Percentiles rank a stretch among this genome's conserved stretches.
These are phyloP conservation scores for Aspergillus wentii DNA, from an alignment of 495 filamentous ascomycete species.

Conservation along the genomic window DNA sequence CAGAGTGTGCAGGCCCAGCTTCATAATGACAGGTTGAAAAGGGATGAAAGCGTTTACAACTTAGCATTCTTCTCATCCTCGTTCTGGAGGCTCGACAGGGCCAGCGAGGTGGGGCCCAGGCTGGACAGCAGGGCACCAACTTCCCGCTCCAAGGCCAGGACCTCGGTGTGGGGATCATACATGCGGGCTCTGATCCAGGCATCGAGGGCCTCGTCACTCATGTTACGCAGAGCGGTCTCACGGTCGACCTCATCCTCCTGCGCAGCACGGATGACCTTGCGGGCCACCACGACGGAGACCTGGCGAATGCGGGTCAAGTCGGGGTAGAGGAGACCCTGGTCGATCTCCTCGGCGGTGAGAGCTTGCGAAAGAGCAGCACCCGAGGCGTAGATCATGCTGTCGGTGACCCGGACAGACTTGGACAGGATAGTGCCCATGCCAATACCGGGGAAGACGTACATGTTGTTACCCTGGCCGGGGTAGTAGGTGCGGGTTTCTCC, in stretches of 20 bases:
- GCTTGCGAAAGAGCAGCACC: constrained; percentile 75
- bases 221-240: constrained; percentile 61
- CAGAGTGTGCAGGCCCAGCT: too few relatives aligned
- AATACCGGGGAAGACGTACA: constrained; percentile 97
- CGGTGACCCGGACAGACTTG: constrained; percentile 83
- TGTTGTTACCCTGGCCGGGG: constrained; percentile 90
- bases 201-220: constrained; percentile 71
- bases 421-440: constrained; percentile 90
- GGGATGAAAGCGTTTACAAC: constrained; percentile 28
- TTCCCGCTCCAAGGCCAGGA: constrained; percentile 52
- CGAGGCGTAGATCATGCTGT: constrained; percentile 91
- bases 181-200: constrained; percentile 75
- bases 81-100: constrained; percentile 22
- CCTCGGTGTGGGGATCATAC: constrained; percentile 71
- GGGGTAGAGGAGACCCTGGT: constrained; percentile 86
- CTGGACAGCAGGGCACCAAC: constrained; percentile 44
- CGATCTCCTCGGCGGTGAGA: constrained; percentile 73
- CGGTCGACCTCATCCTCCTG: constrained; percentile 79
- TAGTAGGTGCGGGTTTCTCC: constrained; percentile 65
- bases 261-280: constrained; percentile 89
- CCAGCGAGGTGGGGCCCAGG: constrained; percentile 27
- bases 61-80: constrained; percentile 36
- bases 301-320: constrained; percentile 86
- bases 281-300: constrained; percentile 80
- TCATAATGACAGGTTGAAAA: neutral